Base-by-base conservation (phyloP, 2,329 filamentous ascomycete species). In the Sarocladium brachiariae region DNA sequence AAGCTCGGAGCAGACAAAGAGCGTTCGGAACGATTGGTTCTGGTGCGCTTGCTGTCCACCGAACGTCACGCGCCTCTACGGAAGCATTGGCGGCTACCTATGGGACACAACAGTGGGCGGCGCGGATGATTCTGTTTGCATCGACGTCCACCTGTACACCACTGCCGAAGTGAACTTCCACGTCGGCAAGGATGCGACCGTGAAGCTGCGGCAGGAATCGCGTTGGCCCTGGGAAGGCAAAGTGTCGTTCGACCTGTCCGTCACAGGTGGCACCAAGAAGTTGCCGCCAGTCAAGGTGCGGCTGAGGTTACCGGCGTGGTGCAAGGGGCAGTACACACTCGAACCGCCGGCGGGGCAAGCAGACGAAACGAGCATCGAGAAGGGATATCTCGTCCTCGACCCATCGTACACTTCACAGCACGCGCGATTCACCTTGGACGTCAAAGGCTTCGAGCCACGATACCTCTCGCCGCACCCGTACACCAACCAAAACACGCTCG, bases 31-130 rank as follows among this genome's bases (percentile, higher is more conserved):
- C 27, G 71, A 75, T 19, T 84, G 80, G 80, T 83, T 82, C 50
- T 74, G 73, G 47, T 75, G 72, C 33, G 77, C 78, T 5, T 83
- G 79, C 54, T 83, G 80, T 57, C 80, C 80, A 2, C 80, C 80
- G 0, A 83, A 83, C 55, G 65, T 84, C 1, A 71, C 75, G 19
- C 67, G 79, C 23, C 62, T 81, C 1, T 71, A 81, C 46, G 80
- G 76, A 0, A 76, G 71, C 21, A 62, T 83, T 23, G 78, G 78
- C 1, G 77, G 78, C 0, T 81, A 81, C 55, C 58, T 80, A 0
- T 81, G 77, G 75, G 71, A 71, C 19, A 67, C 1, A 54, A 56
- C 0, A 47, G 55, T 1, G 55, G 53, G 3, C 53, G 59, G 5
- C 57, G 59, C 9, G 64, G 60, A 0, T n/a, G n/a, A n/a, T n/a